A percentile compares a stretch with the other conserved stretches of the same genome.
Evolutionary conservation across 345 rosid genomes (phyloP).

Genomic region (Dipteronia sinensis): DNA sequence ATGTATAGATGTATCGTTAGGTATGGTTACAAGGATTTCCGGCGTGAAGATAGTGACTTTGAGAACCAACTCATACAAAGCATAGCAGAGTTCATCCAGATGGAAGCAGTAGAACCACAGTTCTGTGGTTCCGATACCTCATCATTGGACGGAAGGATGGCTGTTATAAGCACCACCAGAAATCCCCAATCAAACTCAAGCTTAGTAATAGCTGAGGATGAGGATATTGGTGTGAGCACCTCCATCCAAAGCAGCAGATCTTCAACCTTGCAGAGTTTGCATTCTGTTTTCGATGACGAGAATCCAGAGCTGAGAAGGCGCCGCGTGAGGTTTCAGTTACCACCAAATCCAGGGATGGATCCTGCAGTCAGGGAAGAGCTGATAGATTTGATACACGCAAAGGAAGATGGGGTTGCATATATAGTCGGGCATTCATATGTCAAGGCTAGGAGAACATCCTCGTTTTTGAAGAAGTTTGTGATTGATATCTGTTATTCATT

Average conservation of each 20-base stretch:
- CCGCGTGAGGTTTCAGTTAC: conserved; percentile 65
- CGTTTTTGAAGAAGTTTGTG: conserved; percentile 67
- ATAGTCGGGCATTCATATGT: conserved; percentile 90
- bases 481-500: conserved; percentile 85
- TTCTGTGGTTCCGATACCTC: conserved; percentile 54
- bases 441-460: conserved; percentile 73
- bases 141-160: conserved; percentile 89
- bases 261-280: conserved; percentile 63
- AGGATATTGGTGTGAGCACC: conserved; percentile 36
- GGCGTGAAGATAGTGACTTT: conserved; percentile 74
- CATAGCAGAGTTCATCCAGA: conserved; percentile 96
- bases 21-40: conserved; percentile 95
- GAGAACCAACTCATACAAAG: conserved; percentile 82
- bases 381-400: conserved; percentile 73
- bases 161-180: conserved; percentile 77
- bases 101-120: conserved; percentile 83
- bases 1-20: conserved; percentile 96
- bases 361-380: conserved; percentile 78
- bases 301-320: conserved; percentile 56
- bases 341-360: conserved; percentile 62
- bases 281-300: conserved; percentile 72
- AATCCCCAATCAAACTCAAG: conserved; percentile 50
- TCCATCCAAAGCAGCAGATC: conserved; percentile 78
- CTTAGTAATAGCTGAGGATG: conserved; percentile 58
- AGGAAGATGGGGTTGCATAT: conserved; percentile 88